phyloP scores from a whole-genome alignment of 116 monocot genomes.

The Iris pallida region DNA sequence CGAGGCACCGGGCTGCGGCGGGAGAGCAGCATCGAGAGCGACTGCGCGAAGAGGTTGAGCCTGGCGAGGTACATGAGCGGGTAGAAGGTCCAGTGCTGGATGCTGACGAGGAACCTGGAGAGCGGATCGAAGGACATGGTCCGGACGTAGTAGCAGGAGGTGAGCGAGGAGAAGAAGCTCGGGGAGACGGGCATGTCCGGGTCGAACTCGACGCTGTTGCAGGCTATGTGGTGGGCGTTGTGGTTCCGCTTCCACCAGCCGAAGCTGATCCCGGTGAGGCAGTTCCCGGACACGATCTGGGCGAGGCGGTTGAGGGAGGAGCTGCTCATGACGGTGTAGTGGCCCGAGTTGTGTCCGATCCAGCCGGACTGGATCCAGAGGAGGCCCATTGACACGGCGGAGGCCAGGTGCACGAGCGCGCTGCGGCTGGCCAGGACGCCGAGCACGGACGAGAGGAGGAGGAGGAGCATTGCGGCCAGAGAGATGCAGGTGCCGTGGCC shows the following conservation, averaged over 20 bases:
- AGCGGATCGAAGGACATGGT: conserved; percentile 17
- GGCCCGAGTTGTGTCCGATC: conserved; percentile 26
- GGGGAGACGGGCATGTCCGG: conserved; percentile 24
- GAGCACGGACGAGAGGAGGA: conserved; percentile 1
- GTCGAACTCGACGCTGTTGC: conserved; percentile 24
- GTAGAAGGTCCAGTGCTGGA: conserved; percentile 24
- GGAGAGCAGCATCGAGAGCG: conserved; percentile 9
- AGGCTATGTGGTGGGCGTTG: conserved; percentile 27
- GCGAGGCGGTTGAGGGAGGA: conserved; percentile 2
- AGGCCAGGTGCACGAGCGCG: not conserved
- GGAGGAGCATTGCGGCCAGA: not conserved
- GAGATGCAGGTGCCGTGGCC: conserved; percentile 15
- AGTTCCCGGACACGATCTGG: conserved; percentile 20
- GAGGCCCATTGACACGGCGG: conserved; percentile 17
- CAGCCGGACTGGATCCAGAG: conserved; percentile 29
- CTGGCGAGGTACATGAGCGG: conserved; percentile 21
- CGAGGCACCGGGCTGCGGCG: conserved; percentile 3
- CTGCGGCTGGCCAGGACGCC: not conserved
- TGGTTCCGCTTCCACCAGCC: conserved; percentile 29
- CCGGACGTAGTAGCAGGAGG: conserved; percentile 14
- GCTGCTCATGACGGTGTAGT: conserved; percentile 21
- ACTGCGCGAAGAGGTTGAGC: conserved; percentile 22
- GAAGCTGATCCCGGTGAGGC: conserved; percentile 20
- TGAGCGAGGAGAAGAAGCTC: conserved; percentile 10
- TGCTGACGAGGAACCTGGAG: conserved; percentile 16